phyloP scores from a whole-genome alignment of 202 grass and related monocot genomes.

The Elaeis oleifera region DNA sequence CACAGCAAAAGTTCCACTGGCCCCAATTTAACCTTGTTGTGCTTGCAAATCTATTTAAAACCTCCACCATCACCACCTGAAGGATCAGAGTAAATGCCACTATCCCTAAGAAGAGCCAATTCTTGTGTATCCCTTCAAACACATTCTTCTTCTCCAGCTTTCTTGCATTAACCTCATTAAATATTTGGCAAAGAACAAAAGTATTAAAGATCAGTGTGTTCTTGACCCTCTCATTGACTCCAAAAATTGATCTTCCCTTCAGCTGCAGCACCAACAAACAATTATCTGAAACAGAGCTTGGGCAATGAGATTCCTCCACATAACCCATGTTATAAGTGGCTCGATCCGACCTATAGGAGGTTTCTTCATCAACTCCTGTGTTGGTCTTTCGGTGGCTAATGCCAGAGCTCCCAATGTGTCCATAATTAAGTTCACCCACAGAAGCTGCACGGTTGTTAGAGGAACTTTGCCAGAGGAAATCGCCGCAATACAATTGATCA shows the following conservation, averaged over 20 bases:
- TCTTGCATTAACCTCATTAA: slow-evolving; percentile 79
- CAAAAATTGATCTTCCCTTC: slow-evolving; percentile 23
- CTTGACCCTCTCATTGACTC: slow-evolving; percentile 33
- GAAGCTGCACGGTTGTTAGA: slow-evolving; percentile 61
- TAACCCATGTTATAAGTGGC: slow-evolving; percentile 68
- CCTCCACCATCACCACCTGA: slow-evolving; percentile 78
- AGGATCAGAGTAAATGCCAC: slow-evolving; percentile 40
- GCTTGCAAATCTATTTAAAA: slow-evolving; percentile 63
- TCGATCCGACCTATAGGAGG: slow-evolving; percentile 45
- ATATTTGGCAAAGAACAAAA: slow-evolving; percentile 79
- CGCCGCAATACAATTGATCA: slow-evolving; percentile 59
- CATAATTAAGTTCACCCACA: slow-evolving; percentile 91
- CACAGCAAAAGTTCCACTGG: slow-evolving; percentile 56
- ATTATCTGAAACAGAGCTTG: slow-evolving; percentile 59
- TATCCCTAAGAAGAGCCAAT: slow-evolving; percentile 64
- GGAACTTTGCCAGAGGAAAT: slow-evolving; percentile 56
- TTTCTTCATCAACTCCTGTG: slow-evolving; percentile 42
- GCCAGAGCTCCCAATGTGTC: slow-evolving; percentile 81
- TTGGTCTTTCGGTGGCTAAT: slow-evolving; percentile 58
- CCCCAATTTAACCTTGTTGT: slow-evolving; percentile 47
- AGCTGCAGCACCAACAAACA: slow-evolving; percentile 51
- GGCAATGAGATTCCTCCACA: slow-evolving; percentile 77
- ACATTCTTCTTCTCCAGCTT: slow-evolving; percentile 72
- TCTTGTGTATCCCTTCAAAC: slow-evolving; percentile 48
- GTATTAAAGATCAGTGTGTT: slow-evolving; percentile 77